A percentile compares a stretch with the other conserved stretches of the same genome.
phyloP scores from a whole-genome alignment of 768 basidiomycete species.

The Arthromyces matolae region DNA sequence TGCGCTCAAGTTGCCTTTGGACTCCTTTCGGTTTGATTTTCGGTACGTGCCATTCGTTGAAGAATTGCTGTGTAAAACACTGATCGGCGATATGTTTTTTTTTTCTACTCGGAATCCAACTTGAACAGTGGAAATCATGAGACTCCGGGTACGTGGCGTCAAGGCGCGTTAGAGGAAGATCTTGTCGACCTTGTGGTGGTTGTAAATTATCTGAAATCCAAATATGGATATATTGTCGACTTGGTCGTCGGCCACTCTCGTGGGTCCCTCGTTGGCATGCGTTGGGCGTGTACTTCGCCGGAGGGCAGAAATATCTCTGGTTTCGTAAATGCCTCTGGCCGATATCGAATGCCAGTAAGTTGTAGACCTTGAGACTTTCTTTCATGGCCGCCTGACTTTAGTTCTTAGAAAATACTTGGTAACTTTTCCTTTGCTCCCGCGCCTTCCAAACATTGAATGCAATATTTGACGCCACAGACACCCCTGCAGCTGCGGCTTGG shows the following conservation, averaged over 20 bases:
- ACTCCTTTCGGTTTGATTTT: constrained; percentile 88
- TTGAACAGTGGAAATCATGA: constrained; percentile 69
- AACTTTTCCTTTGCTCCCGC: constrained; percentile 14
- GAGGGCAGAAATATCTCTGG: constrained; percentile 54
- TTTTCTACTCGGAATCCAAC: neutral
- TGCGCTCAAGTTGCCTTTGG: constrained; percentile 58
- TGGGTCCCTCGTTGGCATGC: constrained; percentile 62
- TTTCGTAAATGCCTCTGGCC: constrained; percentile 71
- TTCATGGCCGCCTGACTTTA: neutral
- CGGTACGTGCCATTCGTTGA: constrained; percentile 44
- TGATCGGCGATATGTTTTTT: neutral
- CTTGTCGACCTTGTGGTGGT: constrained; percentile 64
- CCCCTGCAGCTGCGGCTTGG: constrained; percentile 35
- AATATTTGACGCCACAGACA: constrained; percentile 23
- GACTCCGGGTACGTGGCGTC: constrained; percentile 61
- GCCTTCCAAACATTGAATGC: constrained; percentile 13
- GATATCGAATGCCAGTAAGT: constrained; percentile 78
- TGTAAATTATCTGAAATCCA: constrained; percentile 53
- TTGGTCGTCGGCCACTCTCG: constrained; percentile 77
- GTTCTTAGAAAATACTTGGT: constrained; percentile 42
- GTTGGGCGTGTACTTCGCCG: constrained; percentile 64
- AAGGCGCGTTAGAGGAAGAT: constrained; percentile 58
- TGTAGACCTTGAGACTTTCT: neutral
- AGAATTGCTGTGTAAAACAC: constrained; percentile 2
- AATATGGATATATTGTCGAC: constrained; percentile 65